Conservation (phyloP, 805 yeast genomes). For the Ogataea populi-albae region DNA sequence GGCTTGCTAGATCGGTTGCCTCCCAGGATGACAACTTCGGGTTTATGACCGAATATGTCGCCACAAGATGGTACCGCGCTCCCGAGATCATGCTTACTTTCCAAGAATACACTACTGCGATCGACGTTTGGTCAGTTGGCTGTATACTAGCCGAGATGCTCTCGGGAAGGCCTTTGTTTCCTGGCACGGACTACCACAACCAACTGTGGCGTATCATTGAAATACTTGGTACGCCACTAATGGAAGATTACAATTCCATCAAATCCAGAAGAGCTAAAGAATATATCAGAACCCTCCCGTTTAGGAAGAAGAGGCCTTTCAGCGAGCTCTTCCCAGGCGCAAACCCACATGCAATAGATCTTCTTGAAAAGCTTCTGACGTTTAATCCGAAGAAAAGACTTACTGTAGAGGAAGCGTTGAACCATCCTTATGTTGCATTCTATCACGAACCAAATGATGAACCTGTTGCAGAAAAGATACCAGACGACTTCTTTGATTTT, state of each 20-base stretch:
- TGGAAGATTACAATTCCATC: constrained; percentile 71
- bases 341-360: constrained; percentile 66
- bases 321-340: constrained; percentile 47
- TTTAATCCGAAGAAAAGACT: constrained; percentile 84
- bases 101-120: constrained; percentile 89
- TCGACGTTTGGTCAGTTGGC: constrained; percentile 96
- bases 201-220: constrained; percentile 84
- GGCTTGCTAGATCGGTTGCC: constrained; percentile 72
- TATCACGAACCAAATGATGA: constrained; percentile 96
- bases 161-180: constrained; percentile 82
- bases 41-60: constrained; percentile 95
- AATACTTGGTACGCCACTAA: constrained; percentile 82
- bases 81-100: constrained; percentile 97
- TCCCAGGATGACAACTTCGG: constrained; percentile 65
- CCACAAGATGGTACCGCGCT: constrained; percentile 97
- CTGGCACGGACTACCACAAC: constrained; percentile 91
- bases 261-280: constrained; percentile 84
- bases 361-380: constrained; percentile 64
- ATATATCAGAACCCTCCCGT: constrained; percentile 78
- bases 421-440: constrained; percentile 80
- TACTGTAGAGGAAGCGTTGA: constrained; percentile 77
- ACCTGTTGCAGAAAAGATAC: constrained; percentile 80
- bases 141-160: constrained; percentile 92
- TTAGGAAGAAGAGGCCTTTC: constrained; percentile 59
- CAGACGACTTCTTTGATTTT: constrained; percentile 84